phyloP scores from a whole-genome alignment of 1,284 basidiomycete species.

The Leccinum insolens region DNA sequence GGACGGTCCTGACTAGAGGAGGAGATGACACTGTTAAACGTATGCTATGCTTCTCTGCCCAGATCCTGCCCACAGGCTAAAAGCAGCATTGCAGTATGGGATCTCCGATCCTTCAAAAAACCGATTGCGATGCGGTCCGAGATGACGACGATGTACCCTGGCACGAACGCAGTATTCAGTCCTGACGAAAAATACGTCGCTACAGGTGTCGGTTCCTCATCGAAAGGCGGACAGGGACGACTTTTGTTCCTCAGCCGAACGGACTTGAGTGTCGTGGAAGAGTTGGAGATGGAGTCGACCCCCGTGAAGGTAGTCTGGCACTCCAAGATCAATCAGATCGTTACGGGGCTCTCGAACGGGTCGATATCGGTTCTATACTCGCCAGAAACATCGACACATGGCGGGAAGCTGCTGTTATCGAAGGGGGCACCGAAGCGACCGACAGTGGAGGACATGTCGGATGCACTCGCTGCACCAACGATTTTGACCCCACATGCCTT shows the following conservation, averaged over 20 bases:
- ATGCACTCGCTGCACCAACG: slow-evolving; percentile 76
- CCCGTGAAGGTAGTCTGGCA: slow-evolving; percentile 93
- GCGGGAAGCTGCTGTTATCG: slow-evolving; percentile 86
- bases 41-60: slow-evolving; percentile 46
- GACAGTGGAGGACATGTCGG: slow-evolving; percentile 83
- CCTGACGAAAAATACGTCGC: slow-evolving; percentile 88
- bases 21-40: slow-evolving; percentile 95
- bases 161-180: slow-evolving; percentile 92
- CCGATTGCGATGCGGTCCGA: slow-evolving; percentile 71
- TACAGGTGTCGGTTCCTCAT: slow-evolving; percentile 73
- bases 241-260: slow-evolving; percentile 76
- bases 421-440: slow-evolving; percentile 73
- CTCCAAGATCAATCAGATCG: slow-evolving; percentile 97
- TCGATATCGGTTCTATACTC: slow-evolving; percentile 90
- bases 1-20: slow-evolving; percentile 82
- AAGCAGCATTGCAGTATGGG: slow-evolving; percentile 76
- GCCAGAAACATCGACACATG: slow-evolving; percentile 83
- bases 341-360: slow-evolving; percentile 87
- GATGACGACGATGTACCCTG: slow-evolving; percentile 82
- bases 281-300: slow-evolving; percentile 68
- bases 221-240: slow-evolving; percentile 69
- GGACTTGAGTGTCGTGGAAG: slow-evolving; percentile 67
- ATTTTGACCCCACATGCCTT: slow-evolving; percentile 91
- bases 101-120: slow-evolving; percentile 85
- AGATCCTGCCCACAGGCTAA: slow-evolving; percentile 6